phyloP scores from a whole-genome alignment of 805 yeast genomes.

The Starmerella scarabaei region DNA sequence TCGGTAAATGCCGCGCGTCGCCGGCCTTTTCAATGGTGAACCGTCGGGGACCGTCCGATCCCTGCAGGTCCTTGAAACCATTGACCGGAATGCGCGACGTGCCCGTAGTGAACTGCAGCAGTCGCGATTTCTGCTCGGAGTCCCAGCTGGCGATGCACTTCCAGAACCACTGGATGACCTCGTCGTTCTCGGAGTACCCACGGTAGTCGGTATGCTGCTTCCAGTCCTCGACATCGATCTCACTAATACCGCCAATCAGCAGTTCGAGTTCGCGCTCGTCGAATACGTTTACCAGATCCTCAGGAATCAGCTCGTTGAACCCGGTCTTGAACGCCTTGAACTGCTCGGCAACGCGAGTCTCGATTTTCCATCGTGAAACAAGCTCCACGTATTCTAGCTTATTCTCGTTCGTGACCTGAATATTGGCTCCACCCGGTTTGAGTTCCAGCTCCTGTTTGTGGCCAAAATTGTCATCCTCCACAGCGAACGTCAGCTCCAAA shows the following conservation, averaged over 20 bases:
- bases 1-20: conserved; percentile 79
- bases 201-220: conserved; percentile 97
- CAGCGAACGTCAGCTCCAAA: conserved; percentile 75
- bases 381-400: conserved; percentile 91
- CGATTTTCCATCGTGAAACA: conserved; percentile 91
- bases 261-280: conserved; percentile 96
- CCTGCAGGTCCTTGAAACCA: conserved; percentile 97
- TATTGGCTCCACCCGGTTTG: conserved; percentile 75
- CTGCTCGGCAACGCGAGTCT: conserved; percentile 86
- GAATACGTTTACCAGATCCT: conserved; percentile 88
- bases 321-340: conserved; percentile 95
- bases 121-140: conserved; percentile 87
- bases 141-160: conserved; percentile 87
- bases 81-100: conserved; percentile 97
- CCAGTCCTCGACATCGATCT: conserved; percentile 98
- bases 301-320: conserved; percentile 93
- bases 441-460: conserved; percentile 79
- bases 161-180: conserved; percentile 99
- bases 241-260: conserved; percentile 95
- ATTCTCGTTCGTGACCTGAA: conserved; percentile 78
- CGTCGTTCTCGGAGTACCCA: conserved; percentile 93
- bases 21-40: conserved; percentile 98
- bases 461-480: conserved; percentile 86
- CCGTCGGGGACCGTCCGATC: conserved; percentile 98
- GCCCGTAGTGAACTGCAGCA: conserved; percentile 95